These are phyloP conservation scores for Hypomyces rosellus DNA, from an alignment of 2,329 filamentous ascomycete genomes.

Conservation along the genomic window DNA sequence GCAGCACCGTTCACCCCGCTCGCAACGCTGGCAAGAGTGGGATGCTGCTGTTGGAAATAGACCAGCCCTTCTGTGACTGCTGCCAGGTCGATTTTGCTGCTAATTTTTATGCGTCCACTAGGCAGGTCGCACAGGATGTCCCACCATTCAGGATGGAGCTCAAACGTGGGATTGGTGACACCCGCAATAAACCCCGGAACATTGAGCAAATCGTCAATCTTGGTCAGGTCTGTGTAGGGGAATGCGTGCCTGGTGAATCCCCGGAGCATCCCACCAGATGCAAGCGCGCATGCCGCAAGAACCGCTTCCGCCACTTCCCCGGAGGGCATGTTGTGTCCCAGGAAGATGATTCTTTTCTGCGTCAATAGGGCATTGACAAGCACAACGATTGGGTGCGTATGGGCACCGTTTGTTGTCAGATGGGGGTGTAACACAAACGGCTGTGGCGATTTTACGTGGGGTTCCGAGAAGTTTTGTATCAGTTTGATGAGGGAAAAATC, in stretches of 20 bases:
- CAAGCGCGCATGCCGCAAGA: slow-evolving; percentile 88
- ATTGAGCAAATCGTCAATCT: slow-evolving; percentile 92
- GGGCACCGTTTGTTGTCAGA: slow-evolving; percentile 82
- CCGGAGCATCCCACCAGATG: slow-evolving; percentile 82
- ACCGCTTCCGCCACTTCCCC: slow-evolving; percentile 98
- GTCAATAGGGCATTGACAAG: slow-evolving; percentile 91
- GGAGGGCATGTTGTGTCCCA: slow-evolving; percentile 91
- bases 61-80: slow-evolving; percentile 75
- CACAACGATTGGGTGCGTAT: slow-evolving; percentile 91
- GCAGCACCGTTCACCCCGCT: slow-evolving; percentile 35
- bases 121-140: slow-evolving; percentile 91
- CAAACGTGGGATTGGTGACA: slow-evolving; percentile 95
- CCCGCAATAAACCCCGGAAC: slow-evolving; percentile 97
- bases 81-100: slow-evolving; percentile 74
- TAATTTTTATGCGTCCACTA: slow-evolving; percentile 90
- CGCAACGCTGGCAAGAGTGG: slow-evolving; percentile 45
- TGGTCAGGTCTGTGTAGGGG: slow-evolving; percentile 95
- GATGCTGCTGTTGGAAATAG: slow-evolving; percentile 81
- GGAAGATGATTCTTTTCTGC: slow-evolving; percentile 92
- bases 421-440: slow-evolving; percentile 84
- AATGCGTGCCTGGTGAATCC: slow-evolving; percentile 96
- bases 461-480: slow-evolving; percentile 84
- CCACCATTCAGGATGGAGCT: slow-evolving; percentile 96
- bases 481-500: slow-evolving; percentile 97
- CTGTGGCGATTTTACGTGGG: slow-evolving; percentile 76